phyloP scores from a whole-genome alignment of 352 stramenopile genomes.

The Stramenopiles sp. region DNA sequence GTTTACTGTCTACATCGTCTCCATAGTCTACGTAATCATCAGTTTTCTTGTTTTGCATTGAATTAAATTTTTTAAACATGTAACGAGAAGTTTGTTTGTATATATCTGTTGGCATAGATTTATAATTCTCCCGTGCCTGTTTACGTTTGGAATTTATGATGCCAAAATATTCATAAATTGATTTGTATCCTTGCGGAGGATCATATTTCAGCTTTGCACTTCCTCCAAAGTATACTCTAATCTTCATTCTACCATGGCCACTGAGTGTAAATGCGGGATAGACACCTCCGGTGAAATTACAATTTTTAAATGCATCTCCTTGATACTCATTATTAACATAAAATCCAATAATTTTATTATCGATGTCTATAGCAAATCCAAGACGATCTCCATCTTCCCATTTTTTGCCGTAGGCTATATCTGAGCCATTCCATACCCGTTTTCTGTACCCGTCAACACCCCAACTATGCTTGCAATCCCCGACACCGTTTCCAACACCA shows the following conservation, averaged over 20 bases:
- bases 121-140: not conserved
- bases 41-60: not conserved
- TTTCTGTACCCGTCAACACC: constrained; percentile 7
- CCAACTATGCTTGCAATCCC: constrained; percentile 7
- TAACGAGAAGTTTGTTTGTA: not conserved
- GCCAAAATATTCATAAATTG: constrained; percentile 5
- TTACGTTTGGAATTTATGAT: not conserved
- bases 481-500: not conserved
- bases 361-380: not conserved
- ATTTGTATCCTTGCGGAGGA: not conserved
- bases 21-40: not conserved
- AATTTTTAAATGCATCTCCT: not conserved
- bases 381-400: constrained; percentile 2
- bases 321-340: constrained; percentile 13
- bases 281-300: not conserved
- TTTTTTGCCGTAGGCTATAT: not conserved
- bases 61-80: not conserved
- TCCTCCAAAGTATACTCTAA: not conserved
- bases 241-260: constrained; percentile 10
- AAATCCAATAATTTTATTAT: constrained; percentile 8
- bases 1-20: too few relatives aligned
- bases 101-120: not conserved
- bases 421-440: not conserved
- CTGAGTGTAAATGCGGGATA: constrained; percentile 2
- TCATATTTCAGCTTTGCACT: not conserved